Evolutionary conservation across 192 early-diverging fungal species (phyloP).

Genomic region (Backusella australiensis): DNA sequence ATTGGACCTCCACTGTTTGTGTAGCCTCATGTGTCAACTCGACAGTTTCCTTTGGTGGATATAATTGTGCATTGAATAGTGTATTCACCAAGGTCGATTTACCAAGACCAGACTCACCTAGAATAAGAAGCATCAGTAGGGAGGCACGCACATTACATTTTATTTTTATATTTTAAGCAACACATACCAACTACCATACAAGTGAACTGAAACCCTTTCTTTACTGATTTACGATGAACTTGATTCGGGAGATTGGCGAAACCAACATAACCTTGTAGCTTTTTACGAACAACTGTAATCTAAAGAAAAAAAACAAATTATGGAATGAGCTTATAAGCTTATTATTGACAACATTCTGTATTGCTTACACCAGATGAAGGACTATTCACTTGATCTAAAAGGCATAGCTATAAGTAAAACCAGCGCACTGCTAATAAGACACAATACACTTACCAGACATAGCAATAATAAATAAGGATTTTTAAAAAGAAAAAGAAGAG

Average conservation of each 20-base stretch:
- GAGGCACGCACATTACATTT: background rate
- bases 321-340: background rate
- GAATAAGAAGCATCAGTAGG: background rate
- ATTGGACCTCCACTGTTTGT: constrained; percentile 78
- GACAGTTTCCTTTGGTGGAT: constrained; percentile 76
- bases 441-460: background rate
- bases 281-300: constrained; percentile 49
- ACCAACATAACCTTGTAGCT: constrained; percentile 88
- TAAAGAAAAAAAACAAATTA: background rate
- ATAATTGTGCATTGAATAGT: constrained; percentile 86
- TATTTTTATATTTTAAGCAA: background rate
- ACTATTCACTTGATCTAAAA: constrained; percentile 16
- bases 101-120: constrained; percentile 92
- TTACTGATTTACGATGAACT: constrained; percentile 92
- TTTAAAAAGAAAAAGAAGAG: background rate
- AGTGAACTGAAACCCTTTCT: constrained; percentile 95
- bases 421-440: background rate
- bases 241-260: constrained; percentile 96
- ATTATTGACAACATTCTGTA: background rate
- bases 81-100: constrained; percentile 99
- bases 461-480: background rate
- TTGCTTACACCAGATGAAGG: constrained; percentile 15
- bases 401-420: background rate
- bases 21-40: constrained; percentile 61
- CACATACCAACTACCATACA: constrained; percentile 88